phyloP scores from a whole-genome alignment of 2,329 filamentous ascomycete genomes.

The Didymella keratinophila region DNA sequence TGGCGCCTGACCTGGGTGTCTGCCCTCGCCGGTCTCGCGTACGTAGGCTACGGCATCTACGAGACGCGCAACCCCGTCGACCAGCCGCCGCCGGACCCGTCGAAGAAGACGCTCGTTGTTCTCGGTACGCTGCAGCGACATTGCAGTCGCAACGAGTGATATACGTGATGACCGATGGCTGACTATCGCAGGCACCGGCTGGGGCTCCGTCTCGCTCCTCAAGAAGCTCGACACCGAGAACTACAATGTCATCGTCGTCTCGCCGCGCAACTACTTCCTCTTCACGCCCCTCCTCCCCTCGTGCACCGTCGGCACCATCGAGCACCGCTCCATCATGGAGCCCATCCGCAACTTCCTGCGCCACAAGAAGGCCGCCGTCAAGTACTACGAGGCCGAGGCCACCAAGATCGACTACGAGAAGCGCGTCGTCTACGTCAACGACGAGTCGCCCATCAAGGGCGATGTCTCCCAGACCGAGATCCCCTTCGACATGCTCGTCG shows the following conservation, averaged over 20 bases:
- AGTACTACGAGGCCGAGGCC: constrained; percentile 97
- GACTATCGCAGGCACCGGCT: constrained; percentile 77
- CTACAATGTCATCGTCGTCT: constrained; percentile 98
- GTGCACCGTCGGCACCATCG: constrained; percentile 95
- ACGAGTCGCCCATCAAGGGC: constrained; percentile 93
- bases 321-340: constrained; percentile 99
- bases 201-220: constrained; percentile 93
- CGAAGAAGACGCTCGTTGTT: constrained; percentile 96
- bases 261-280: constrained; percentile 98
- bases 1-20: constrained; percentile 86
- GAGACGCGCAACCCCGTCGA: constrained; percentile 80
- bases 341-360: constrained; percentile 94
- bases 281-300: constrained; percentile 97
- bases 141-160: neutral
- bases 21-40: constrained; percentile 71
- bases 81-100: constrained; percentile 79
- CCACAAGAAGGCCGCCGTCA: constrained; percentile 91
- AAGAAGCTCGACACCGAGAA: constrained; percentile 99
- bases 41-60: constrained; percentile 83
- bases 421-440: constrained; percentile 86
- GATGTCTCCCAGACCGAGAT: constrained; percentile 84
- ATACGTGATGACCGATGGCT: neutral
- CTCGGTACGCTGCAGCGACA: constrained; percentile 69
- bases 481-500: constrained; percentile 96
- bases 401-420: constrained; percentile 93